A percentile compares a stretch with the other conserved stretches of the same genome.
Evolutionary conservation across 257 asterid genomes (phyloP).

Genomic region (Solanum pimpinellifolium): DNA sequence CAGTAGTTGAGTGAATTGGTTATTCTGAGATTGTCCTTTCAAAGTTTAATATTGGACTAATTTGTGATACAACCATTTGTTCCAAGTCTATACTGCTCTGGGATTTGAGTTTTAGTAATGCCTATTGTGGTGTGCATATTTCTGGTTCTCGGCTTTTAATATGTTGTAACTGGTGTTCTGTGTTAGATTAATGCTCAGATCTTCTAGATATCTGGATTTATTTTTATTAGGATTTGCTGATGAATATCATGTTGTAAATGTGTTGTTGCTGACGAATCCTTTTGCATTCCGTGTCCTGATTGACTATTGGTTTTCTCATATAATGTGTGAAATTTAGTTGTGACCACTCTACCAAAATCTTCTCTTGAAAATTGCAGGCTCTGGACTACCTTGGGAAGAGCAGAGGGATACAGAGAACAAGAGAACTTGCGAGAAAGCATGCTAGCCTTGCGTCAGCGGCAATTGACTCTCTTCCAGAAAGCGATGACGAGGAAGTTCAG

Average conservation of each 20-base stretch:
- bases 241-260: neutral
- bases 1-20: neutral
- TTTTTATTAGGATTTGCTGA: neutral
- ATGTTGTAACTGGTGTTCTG: neutral
- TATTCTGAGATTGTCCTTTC: neutral
- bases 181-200: neutral
- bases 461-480: slow-evolving; percentile 56
- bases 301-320: neutral
- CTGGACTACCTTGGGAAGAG: slow-evolving; percentile 72
- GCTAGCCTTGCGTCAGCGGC: slow-evolving; percentile 83
- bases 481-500: slow-evolving; percentile 59
- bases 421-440: slow-evolving; percentile 75
- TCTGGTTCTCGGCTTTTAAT: neutral
- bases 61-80: neutral
- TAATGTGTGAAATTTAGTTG: neutral
- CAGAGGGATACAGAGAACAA: slow-evolving; percentile 68
- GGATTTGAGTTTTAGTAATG: neutral
- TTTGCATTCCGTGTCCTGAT: neutral
- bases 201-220: neutral
- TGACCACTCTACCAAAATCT: neutral
- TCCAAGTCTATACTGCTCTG: neutral
- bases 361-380: slow-evolving; percentile 30
- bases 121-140: neutral
- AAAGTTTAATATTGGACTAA: neutral
- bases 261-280: neutral